Percentiles rank a stretch among this genome's conserved stretches.
phyloP scores from a whole-genome alignment of 768 basidiomycete genomes.

The Mycena crocata region DNA sequence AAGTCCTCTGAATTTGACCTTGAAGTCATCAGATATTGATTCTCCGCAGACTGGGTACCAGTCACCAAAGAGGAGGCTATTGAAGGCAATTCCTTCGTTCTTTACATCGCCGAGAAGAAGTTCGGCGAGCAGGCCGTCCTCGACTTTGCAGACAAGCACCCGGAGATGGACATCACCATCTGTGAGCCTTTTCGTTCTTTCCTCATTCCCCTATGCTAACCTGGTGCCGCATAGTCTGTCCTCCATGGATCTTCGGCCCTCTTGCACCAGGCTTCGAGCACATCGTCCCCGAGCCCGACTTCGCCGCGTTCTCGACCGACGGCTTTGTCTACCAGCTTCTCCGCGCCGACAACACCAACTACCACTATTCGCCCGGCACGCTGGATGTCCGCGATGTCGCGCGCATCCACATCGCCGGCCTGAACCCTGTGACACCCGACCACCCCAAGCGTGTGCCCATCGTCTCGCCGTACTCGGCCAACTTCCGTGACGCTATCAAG shows the following conservation, averaged over 20 bases:
- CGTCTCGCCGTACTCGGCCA: conserved; percentile 14
- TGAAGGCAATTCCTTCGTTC: conserved; percentile 9
- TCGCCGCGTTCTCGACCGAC: conserved; percentile 27
- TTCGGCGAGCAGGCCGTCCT: conserved; percentile 26
- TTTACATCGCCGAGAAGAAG: conserved; percentile 27
- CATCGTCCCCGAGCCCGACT: conserved; percentile 31
- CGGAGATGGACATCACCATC: conserved; percentile 35
- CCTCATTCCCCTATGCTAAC: not conserved
- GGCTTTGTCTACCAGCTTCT: conserved; percentile 31
- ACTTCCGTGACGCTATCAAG: conserved; percentile 26
- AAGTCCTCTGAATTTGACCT: not conserved
- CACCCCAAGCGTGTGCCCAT: conserved; percentile 27
- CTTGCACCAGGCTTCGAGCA: conserved; percentile 37
- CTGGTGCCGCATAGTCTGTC: conserved; percentile 22
- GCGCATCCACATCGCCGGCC: conserved; percentile 31
- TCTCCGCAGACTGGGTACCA: conserved; percentile 21
- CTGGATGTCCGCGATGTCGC: conserved; percentile 20
- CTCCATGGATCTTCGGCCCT: conserved; percentile 41
- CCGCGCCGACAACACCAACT: conserved; percentile 23
- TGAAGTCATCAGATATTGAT: not conserved
- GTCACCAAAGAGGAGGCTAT: conserved; percentile 28
- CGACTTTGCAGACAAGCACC: conserved; percentile 28
- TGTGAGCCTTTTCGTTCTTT: not conserved
- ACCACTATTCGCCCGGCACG: conserved; percentile 14
- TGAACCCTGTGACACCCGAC: conserved; percentile 18